A percentile compares a stretch with the other conserved stretches of the same genome.
These are phyloP conservation scores for Alternaria burnsii DNA, from an alignment of 2,329 filamentous ascomycete genomes.

Conservation along the genomic window DNA sequence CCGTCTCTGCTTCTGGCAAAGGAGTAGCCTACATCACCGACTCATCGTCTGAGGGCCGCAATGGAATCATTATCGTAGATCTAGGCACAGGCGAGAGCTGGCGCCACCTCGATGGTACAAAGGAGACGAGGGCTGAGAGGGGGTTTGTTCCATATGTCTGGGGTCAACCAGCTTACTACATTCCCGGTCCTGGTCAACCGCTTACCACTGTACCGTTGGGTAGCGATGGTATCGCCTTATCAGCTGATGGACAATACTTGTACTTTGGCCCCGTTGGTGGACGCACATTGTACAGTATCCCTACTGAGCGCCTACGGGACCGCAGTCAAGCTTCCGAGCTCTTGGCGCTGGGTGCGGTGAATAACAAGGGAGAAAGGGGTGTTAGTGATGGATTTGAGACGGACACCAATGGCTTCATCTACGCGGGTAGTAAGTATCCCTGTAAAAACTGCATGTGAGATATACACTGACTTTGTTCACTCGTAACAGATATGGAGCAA, in stretches of 20 bases:
- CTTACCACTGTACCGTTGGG: constrained; percentile 56
- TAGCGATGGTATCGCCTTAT: constrained; percentile 61
- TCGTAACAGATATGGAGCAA: constrained; percentile 56
- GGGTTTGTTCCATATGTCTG: constrained; percentile 60
- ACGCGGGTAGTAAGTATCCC: constrained; percentile 48
- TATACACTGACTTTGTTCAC: not conserved
- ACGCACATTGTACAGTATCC: constrained; percentile 56
- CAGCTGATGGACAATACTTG: constrained; percentile 58
- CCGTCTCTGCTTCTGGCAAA: constrained; percentile 52
- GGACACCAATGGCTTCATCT: constrained; percentile 60
- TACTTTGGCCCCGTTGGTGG: constrained; percentile 58
- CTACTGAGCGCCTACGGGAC: constrained; percentile 56
- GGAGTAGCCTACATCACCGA: constrained; percentile 65
- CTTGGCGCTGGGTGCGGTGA: constrained; percentile 54
- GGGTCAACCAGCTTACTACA: constrained; percentile 58
- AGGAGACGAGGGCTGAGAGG: constrained; percentile 52
- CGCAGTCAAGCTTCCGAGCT: constrained; percentile 53
- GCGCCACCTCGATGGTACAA: constrained; percentile 58
- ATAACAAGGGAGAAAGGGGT: constrained; percentile 58
- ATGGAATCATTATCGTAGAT: constrained; percentile 60
- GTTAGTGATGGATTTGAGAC: constrained; percentile 63
- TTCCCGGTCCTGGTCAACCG: constrained; percentile 46
- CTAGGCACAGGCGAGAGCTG: constrained; percentile 59
- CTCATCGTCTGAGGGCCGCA: constrained; percentile 58
- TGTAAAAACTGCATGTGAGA: not conserved